Conservation (phyloP, 2,329 filamentous ascomycete genomes). For the Periconia macrospinosa region DNA sequence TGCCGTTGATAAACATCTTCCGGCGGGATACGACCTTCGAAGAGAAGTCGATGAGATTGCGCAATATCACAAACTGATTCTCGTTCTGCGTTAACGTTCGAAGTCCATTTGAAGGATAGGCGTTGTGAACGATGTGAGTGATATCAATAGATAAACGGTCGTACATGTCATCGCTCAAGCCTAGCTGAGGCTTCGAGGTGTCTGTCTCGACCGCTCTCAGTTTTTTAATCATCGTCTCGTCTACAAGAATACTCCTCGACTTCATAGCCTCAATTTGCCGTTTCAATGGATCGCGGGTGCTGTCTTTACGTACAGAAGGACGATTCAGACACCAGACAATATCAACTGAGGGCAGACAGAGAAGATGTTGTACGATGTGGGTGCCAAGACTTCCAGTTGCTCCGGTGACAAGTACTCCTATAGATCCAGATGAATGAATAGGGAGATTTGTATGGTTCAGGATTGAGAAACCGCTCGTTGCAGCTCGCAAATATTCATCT, state of each 20-base stretch:
- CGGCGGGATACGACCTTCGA: conserved; percentile 18
- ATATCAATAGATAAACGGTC: conserved; percentile 38
- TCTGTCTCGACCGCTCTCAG: conserved; percentile 54
- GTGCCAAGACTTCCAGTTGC: conserved; percentile 45
- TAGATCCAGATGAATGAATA: too few relatives aligned
- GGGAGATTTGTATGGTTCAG: too few relatives aligned
- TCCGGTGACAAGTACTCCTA: conserved; percentile 43
- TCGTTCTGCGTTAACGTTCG: conserved; percentile 54
- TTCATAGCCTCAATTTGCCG: conserved; percentile 42
- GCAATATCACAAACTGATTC: conserved; percentile 54
- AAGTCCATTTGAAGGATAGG: conserved; percentile 60
- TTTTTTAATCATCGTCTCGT: conserved; percentile 33
- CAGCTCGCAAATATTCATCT: too few relatives aligned
- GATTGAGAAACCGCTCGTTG: too few relatives aligned
- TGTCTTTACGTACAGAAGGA: conserved; percentile 6
- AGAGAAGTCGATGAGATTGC: conserved; percentile 54
- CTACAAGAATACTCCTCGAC: conserved; percentile 9
- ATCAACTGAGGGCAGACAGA: conserved; percentile 28
- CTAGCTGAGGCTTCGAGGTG: conserved; percentile 52
- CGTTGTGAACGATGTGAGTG: conserved; percentile 59
- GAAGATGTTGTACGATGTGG: conserved; percentile 39
- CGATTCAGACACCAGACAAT: conserved; percentile 54
- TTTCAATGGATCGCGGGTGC: conserved; percentile 10
- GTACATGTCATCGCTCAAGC: conserved; percentile 48
- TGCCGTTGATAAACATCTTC: background rate